Base-by-base conservation (phyloP, 148 eudicot genomes). In the Silene conica region DNA sequence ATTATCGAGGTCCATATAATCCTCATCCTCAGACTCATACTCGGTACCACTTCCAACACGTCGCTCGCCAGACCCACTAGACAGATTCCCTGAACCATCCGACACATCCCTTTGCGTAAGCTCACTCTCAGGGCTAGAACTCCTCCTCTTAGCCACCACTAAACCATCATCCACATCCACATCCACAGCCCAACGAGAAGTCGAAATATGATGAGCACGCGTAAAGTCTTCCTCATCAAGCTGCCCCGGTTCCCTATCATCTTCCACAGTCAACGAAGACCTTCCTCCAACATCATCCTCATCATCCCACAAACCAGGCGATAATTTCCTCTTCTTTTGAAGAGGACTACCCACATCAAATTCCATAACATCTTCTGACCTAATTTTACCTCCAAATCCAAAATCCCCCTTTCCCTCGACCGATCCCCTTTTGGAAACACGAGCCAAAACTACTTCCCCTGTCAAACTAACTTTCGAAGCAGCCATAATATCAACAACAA, bases 161-260 rank as follows among this genome's bases (percentile, higher is more conserved):
- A 16, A 72, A 21, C 63, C 28, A 45, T 71, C 71, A 20, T 15
- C 65, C 73, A 3, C 89, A n/a, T n/a, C n/a, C n/a, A n/a, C n/a
- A 71, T 80, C 86, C 28, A 43, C n/a, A 2, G 85, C 90, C 93
- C 93, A 89, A 73, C 90, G 77, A 45, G 90, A 85, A 8, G 78
- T 83, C 18, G 77, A 62, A n/a, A 87, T 79, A 54, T 82, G 75
- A 10, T 76, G 85, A 6, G 68, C 83, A 67, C 60, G 75, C 1
- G 69, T 41, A 34, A 45, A 78, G 45, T 81, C 85, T 19, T 83
- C 85, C 12, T 85, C 87, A 25, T 84, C 86, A 79, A 81, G 62
- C 72, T 79, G 70, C 6, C 80, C 86, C 2, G 78, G 80, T 65
- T 84, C 87, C 18, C 67, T 60, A 8, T 76, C 80, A 76, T 78